phyloP scores from a whole-genome alignment of 148 eudicot species.

The Cornus kousa region DNA sequence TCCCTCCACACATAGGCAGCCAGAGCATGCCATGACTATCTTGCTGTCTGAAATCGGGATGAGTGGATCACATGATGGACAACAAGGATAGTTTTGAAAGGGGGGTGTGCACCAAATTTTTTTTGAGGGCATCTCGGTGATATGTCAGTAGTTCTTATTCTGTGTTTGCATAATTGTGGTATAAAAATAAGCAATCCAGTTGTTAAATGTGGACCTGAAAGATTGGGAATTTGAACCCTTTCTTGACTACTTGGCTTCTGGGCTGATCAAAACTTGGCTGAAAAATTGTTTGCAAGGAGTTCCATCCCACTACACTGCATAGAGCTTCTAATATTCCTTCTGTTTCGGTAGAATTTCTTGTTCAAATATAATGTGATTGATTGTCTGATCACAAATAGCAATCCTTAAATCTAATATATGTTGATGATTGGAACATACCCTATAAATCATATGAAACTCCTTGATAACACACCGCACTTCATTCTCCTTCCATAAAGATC shows the following conservation, averaged over 20 bases:
- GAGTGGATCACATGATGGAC: conserved; percentile 95
- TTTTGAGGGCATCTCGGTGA: conserved; percentile 80
- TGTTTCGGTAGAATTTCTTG: not conserved
- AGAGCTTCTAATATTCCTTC: not conserved
- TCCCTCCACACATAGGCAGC: conserved; percentile 8
- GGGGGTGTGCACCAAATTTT: no score
- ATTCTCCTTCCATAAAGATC: no score
- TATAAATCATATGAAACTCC: no score
- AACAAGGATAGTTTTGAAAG: conserved; percentile 72
- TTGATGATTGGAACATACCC: no score
- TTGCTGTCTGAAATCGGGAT: conserved; percentile 96
- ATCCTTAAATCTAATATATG: not conserved
- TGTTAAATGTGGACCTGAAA: not conserved
- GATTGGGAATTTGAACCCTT: not conserved
- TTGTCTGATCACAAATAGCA: no score
- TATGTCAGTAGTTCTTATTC: conserved; percentile 74
- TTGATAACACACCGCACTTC: no score
- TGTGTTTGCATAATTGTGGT: not conserved
- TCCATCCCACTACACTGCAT: not conserved
- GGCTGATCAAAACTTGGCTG: not conserved
- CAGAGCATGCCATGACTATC: conserved; percentile 93
- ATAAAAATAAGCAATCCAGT: not conserved
- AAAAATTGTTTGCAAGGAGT: no score
- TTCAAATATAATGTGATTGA: no score
- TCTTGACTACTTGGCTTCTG: not conserved